These are phyloP conservation scores for Lanmaoa rubissima DNA, from an alignment of 768 basidiomycete species.

Conservation along the genomic window DNA sequence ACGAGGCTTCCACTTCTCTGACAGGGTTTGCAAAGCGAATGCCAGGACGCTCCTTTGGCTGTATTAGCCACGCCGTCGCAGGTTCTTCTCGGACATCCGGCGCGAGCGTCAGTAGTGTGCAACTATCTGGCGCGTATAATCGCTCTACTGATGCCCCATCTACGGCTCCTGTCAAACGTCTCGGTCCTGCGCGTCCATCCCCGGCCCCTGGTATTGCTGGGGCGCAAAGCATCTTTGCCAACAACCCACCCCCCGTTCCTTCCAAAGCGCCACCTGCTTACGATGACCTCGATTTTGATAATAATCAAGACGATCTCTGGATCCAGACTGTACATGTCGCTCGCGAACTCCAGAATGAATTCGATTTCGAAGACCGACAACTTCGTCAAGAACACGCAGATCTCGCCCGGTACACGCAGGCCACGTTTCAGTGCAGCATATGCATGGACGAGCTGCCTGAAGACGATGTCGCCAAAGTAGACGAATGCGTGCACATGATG, in stretches of 20 bases:
- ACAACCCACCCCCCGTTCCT: slow-evolving; percentile 28
- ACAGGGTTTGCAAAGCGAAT: not conserved
- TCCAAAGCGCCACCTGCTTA: slow-evolving; percentile 5
- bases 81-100: slow-evolving; percentile 20
- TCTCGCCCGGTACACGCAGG: slow-evolving; percentile 31
- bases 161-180: not conserved
- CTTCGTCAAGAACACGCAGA: slow-evolving; percentile 36
- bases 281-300: slow-evolving; percentile 13
- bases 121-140: not conserved
- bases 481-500: slow-evolving; percentile 48
- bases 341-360: slow-evolving; percentile 34
- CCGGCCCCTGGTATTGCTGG: not conserved
- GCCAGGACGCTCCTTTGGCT: not conserved
- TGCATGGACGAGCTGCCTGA: slow-evolving; percentile 51
- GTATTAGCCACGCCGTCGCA: slow-evolving; percentile 19
- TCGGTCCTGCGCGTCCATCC: not conserved
- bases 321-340: slow-evolving; percentile 19
- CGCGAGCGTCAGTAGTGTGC: no score
- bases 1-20: not conserved
- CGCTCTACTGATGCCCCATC: not conserved
- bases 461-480: slow-evolving; percentile 42
- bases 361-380: slow-evolving; percentile 40
- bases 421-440: slow-evolving; percentile 51
- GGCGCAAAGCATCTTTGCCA: slow-evolving; percentile 25
- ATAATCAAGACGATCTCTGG: not conserved